Base-by-base conservation (phyloP, 495 filamentous ascomycete species). In the Lophium mytilinum region DNA sequence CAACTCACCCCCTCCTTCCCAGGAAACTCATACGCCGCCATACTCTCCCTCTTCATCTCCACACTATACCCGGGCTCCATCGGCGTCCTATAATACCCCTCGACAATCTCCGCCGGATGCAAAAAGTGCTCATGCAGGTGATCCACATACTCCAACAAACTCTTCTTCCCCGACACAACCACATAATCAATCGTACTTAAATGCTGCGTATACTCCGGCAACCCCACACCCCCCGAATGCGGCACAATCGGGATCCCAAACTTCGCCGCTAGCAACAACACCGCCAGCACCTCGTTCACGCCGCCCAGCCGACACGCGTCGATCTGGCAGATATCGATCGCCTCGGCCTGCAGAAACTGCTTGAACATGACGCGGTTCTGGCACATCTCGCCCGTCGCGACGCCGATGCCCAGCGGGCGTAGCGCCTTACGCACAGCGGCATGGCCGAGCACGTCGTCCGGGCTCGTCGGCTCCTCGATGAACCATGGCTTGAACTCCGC, bases 381-480 rank as follows among this genome's bases (percentile, higher is more conserved):
- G 75, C 89, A 94, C 90, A 96, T 96, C 74, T 96, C 90, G 51
- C 90, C 90, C 0, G 90, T 96, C 14, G 90, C 90, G 18, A 96
- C 90, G 45, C 88, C 88, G 62, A 96, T 85, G 56, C 83, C 83
- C 67, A 83, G 71, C 0, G 85, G 86, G 24, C 75, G 74, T 10
- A 96, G 79, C 1, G 90, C 90, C 53, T 90, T 84, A 21, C 86
- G 81, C 63, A 96, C 84, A 5, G 87, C 84, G 52, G 85, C 85
- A 77, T 96, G 90, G 37, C 90, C 90, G 42, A 91, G 83, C 53
- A 96, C 83, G 73, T 96, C 90, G 65, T 96, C 90, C 12, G 90
- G 90, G 41, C 85, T 89, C 42, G 90, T 96, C n/a, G 90, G 90
- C 78, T 96, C 90, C 73, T 96, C 90, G 63, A 96, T 95, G 75